Evolutionary conservation across 1,139 yeast species (phyloP).

Genomic region (Yarrowia galli): DNA sequence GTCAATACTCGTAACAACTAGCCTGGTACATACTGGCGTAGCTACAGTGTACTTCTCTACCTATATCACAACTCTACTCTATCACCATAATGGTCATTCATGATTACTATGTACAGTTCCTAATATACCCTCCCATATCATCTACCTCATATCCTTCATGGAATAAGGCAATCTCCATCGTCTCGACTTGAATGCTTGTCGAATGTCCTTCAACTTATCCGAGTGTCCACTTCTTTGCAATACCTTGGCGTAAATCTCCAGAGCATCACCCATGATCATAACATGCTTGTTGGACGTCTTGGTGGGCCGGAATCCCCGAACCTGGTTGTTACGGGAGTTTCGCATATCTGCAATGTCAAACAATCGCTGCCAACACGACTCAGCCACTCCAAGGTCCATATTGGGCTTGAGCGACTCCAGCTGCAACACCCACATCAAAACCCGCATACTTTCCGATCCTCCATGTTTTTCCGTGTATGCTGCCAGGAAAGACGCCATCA

Average conservation of each 20-base stretch:
- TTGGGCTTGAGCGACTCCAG: slow-evolving; percentile 1
- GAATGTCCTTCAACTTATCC: background rate
- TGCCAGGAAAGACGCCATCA: slow-evolving; percentile 3
- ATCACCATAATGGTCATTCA: no score
- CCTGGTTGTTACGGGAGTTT: background rate
- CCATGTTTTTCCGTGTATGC: slow-evolving; percentile 27
- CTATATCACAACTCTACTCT: no score
- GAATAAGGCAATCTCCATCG: slow-evolving; percentile 26
- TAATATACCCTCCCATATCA: background rate
- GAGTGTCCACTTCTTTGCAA: background rate
- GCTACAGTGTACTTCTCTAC: no score
- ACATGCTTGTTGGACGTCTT: slow-evolving; percentile 8
- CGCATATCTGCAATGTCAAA: slow-evolving; percentile 2
- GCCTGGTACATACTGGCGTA: no score
- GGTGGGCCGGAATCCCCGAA: slow-evolving; percentile 7
- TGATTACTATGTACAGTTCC: slow-evolving; percentile 7
- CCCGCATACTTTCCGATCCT: slow-evolving; percentile 26
- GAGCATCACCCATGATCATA: slow-evolving; percentile 26
- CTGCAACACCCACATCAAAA: slow-evolving; percentile 10
- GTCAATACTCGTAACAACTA: no score
- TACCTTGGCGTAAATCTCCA: slow-evolving; percentile 3
- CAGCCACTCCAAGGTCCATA: background rate
- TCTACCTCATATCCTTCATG: background rate
- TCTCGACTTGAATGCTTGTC: slow-evolving; percentile 1
- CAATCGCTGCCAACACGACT: slow-evolving; percentile 10